Evolutionary conservation across 2,329 filamentous ascomycete species (phyloP).

Genomic region (Ophiosphaerella korrae): DNA sequence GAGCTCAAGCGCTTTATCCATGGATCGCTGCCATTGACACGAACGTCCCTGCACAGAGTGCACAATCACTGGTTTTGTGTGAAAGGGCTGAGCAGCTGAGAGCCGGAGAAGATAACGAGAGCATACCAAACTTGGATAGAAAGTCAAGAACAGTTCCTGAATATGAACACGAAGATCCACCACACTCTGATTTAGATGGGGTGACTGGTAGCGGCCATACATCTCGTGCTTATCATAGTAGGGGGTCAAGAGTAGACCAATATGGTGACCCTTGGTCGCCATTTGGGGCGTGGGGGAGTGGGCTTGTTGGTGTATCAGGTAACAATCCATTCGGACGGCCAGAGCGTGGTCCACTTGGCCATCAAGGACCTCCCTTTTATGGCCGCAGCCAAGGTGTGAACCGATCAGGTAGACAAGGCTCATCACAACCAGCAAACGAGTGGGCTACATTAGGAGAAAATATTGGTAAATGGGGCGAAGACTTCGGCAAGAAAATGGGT

Average conservation of each 20-base stretch:
- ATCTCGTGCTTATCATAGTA: background rate
- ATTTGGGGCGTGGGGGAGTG: constrained; percentile 14
- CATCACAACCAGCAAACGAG: constrained; percentile 13
- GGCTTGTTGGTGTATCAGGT: constrained; percentile 12
- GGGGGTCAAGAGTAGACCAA: background rate
- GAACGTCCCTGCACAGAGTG: constrained; percentile 22
- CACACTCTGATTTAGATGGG: constrained; percentile 30
- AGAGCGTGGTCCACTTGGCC: constrained; percentile 11
- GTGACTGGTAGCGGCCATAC: background rate
- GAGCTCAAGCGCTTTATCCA: constrained; percentile 34
- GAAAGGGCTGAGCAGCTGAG: constrained; percentile 22
- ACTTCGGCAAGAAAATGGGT: constrained; percentile 39
- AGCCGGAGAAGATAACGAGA: background rate
- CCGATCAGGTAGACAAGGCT: background rate
- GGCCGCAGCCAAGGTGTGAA: background rate
- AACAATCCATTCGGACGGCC: constrained; percentile 11
- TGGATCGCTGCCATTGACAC: constrained; percentile 37
- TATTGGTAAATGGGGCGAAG: constrained; percentile 37
- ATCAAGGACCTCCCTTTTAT: constrained; percentile 3
- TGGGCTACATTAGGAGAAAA: constrained; percentile 23
- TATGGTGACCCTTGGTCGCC: constrained; percentile 18
- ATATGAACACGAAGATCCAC: constrained; percentile 24
- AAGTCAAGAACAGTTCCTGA: background rate
- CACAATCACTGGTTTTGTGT: constrained; percentile 16
- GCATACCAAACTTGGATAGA: background rate